Conservation (phyloP, 2,329 filamentous ascomycete genomes). For the Lachnellula hyalina region DNA sequence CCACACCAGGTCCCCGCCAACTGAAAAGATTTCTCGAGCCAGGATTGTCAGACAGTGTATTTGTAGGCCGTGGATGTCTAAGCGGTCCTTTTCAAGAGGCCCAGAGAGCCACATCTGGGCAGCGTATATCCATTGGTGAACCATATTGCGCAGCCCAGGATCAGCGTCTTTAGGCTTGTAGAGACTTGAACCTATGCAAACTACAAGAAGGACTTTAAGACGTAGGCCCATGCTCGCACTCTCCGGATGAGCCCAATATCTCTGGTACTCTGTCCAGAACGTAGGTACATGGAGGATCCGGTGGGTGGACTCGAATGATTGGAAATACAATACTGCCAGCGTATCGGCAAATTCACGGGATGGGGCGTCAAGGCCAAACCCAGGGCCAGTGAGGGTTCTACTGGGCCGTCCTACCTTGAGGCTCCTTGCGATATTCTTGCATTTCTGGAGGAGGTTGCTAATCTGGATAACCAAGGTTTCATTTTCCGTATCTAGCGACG, state of each 20-base stretch:
- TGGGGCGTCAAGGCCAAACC: background rate
- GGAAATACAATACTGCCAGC: slow-evolving; percentile 43
- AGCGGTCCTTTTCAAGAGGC: slow-evolving; percentile 35
- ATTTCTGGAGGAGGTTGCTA: slow-evolving; percentile 30
- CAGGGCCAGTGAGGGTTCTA: slow-evolving; percentile 27
- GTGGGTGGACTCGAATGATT: slow-evolving; percentile 44
- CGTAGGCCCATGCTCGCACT: slow-evolving; percentile 21
- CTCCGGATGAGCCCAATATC: slow-evolving; percentile 39
- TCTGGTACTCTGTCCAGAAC: slow-evolving; percentile 45
- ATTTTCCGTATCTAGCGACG: slow-evolving; percentile 16
- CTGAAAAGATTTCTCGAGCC: slow-evolving; percentile 37
- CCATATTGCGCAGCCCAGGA: slow-evolving; percentile 24
- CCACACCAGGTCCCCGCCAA: slow-evolving; percentile 39
- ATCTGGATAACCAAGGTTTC: slow-evolving; percentile 25
- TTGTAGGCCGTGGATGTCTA: slow-evolving; percentile 35
- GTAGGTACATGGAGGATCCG: slow-evolving; percentile 48
- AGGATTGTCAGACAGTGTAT: slow-evolving; percentile 37
- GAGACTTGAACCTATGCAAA: slow-evolving; percentile 38
- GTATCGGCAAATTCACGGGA: slow-evolving; percentile 30
- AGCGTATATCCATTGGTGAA: slow-evolving; percentile 37
- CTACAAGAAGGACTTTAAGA: slow-evolving; percentile 37
- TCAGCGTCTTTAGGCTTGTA: slow-evolving; percentile 23
- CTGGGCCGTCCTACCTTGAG: slow-evolving; percentile 34
- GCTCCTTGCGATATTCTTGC: slow-evolving; percentile 31
- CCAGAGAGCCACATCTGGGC: slow-evolving; percentile 39